Evolutionary conservation across 2,329 filamentous ascomycete genomes (phyloP), one percentile per base, ranked within the genome.

Genomic region (Alternaria atra): DNA sequence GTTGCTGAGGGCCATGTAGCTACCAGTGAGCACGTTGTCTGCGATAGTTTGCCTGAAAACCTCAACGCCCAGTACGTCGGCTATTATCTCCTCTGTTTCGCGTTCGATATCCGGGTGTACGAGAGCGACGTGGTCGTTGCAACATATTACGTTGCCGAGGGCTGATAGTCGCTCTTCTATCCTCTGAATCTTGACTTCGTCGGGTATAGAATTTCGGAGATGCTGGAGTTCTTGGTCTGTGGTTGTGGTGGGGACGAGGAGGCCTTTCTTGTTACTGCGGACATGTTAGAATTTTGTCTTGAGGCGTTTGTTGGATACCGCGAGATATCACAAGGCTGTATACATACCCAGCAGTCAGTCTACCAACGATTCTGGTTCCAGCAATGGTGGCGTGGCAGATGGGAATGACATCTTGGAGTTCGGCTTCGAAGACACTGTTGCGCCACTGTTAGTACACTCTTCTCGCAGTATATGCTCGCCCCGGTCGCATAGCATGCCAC

Each of bases 211-310:
- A 82, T 99, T 98, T 74, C 95, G 91, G 73, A 99, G 86, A 81
- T 99, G 95, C 83, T 97, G 94, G 67, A 99, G 87, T 84, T 99
- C 95, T 84, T 99, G 95, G 83, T 99, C 95, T 71, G 94, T 97
- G 64, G 95, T 98, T 61, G 90, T 93, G 57, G 94, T 98, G 63
- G 95, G 95, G 58, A 99, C 94, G 65, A 99, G 89, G 65, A 99
- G 91, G 73, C 95, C 95, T 80, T 97, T 96, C 79, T 93, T 92
- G 87, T 99, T 99, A 74, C 93, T 92, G 65, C 43, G 9, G 1
- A 13, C 4, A 17, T 43, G 47, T 68, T 52, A 58, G 59, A n/a
- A 43, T 8, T n/a, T 23, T 6, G 1, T 15, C 15, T 29, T 37
- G 35, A 15, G 37, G 6, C 5, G 20, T 13, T 37, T 39, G 5